Percentiles rank a stretch among this genome's conserved stretches.
phyloP scores from a whole-genome alignment of 768 basidiomycete genomes.

The Mycena floridula region DNA sequence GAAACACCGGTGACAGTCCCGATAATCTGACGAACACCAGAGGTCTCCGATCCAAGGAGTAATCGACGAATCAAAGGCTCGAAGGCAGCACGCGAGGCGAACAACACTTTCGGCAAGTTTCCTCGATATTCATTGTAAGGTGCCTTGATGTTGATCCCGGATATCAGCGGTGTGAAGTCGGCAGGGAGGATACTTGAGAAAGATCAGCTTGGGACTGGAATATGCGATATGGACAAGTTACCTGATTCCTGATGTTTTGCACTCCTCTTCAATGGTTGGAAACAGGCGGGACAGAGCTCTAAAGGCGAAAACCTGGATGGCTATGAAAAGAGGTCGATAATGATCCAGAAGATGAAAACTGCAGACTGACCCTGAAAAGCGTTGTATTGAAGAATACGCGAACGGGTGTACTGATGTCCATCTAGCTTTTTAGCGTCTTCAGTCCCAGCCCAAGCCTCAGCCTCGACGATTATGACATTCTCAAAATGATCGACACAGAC shows the following conservation, averaged over 20 bases:
- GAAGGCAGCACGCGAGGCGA: constrained; percentile 15
- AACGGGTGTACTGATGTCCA: constrained; percentile 6
- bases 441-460: constrained; percentile 15
- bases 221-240: too few species aligned
- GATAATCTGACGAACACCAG: constrained; percentile 16
- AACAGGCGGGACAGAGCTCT: constrained; percentile 11
- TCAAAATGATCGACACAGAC: constrained; percentile 22
- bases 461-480: constrained; percentile 19
- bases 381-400: constrained; percentile 13
- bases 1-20: constrained; percentile 22
- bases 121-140: background rate
- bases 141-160: too few species aligned
- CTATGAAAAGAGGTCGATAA: background rate
- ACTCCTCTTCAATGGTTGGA: constrained; percentile 12
- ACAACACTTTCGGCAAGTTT: constrained; percentile 13
- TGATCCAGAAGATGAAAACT: background rate
- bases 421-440: constrained; percentile 5
- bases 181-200: too few species aligned
- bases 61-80: constrained; percentile 21
- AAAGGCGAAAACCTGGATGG: background rate
- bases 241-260: constrained; percentile 9
- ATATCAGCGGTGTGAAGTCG: too few species aligned
- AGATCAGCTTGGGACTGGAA: too few species aligned
- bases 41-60: constrained; percentile 10
- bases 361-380: constrained; percentile 7